Evolutionary conservation across 2,329 filamentous ascomycete genomes (phyloP).

Genomic region (Magnaporthiopsis rhizophila): DNA sequence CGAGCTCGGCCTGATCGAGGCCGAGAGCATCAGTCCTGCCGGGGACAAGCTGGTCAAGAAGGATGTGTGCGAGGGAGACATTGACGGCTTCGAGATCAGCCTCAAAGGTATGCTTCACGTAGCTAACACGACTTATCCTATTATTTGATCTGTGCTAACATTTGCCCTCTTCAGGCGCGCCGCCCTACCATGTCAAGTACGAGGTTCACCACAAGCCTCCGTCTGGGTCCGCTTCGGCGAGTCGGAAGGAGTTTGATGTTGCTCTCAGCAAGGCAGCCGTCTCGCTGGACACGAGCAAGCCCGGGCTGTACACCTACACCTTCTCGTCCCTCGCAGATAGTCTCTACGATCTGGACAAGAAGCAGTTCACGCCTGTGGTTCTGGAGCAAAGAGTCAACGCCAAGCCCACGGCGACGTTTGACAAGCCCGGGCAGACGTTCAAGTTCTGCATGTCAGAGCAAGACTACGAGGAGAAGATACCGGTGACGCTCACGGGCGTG

Average conservation of each 20-base stretch:
- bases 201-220: constrained; percentile 63
- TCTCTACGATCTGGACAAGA: constrained; percentile 69
- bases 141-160: constrained; percentile 8
- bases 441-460: constrained; percentile 88
- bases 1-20: constrained; percentile 56
- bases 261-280: constrained; percentile 70
- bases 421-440: constrained; percentile 83
- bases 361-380: constrained; percentile 56
- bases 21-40: constrained; percentile 49
- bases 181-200: constrained; percentile 79
- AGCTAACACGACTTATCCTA: neutral
- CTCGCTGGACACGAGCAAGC: constrained; percentile 74
- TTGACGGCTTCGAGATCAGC: constrained; percentile 77
- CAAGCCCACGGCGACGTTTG: constrained; percentile 73
- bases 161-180: constrained; percentile 44
- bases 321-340: constrained; percentile 78
- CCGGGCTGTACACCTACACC: constrained; percentile 78
- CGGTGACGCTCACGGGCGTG: constrained; percentile 72
- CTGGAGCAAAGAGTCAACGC: constrained; percentile 80
- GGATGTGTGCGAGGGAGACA: constrained; percentile 88
- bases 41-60: constrained; percentile 59
- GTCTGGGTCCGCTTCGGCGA: constrained; percentile 51
- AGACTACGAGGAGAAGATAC: constrained; percentile 76
- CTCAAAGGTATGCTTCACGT: constrained; percentile 54
- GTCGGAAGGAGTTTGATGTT: constrained; percentile 66